These are phyloP conservation scores for Rhizopogon salebrosus DNA, from an alignment of 768 basidiomycete genomes.

Conservation along the genomic window DNA sequence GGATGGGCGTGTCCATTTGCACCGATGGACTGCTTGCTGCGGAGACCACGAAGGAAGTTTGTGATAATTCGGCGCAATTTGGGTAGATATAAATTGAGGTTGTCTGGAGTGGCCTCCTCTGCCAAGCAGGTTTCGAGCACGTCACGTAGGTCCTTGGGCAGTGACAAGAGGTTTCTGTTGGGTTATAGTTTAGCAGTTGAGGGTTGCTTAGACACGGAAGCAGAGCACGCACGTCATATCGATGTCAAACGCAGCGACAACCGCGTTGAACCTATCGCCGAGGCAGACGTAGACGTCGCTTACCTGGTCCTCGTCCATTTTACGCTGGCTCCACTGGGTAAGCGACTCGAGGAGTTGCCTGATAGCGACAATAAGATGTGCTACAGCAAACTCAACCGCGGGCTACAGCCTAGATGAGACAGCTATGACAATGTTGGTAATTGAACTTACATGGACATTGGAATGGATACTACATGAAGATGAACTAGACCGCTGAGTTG, in stretches of 20 bases:
- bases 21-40: conserved; percentile 74
- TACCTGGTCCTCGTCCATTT: conserved; percentile 73
- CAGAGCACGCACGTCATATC: conserved; percentile 75
- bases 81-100: conserved; percentile 86
- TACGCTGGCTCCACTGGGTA: conserved; percentile 74
- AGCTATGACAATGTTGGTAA: conserved; percentile 6
- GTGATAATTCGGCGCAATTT: conserved; percentile 91
- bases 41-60: conserved; percentile 86
- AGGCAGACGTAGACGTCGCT: conserved; percentile 96
- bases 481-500: conserved; percentile 34
- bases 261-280: conserved; percentile 96
- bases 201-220: conserved; percentile 7
- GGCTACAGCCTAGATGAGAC: conserved; percentile 38
- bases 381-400: conserved; percentile 87
- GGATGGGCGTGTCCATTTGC: conserved; percentile 12
- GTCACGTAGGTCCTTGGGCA: conserved; percentile 84
- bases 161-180: conserved; percentile 74
- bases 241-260: conserved; percentile 88
- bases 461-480: conserved; percentile 17
- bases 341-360: conserved; percentile 91
- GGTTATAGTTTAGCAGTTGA: conserved; percentile 10
- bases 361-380: conserved; percentile 88
- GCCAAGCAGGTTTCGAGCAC: conserved; percentile 89
- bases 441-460: conserved; percentile 20
- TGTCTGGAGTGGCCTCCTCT: conserved; percentile 82